phyloP scores from a whole-genome alignment of 106 monocot genomes.

The Acanthochlamys bracteata region DNA sequence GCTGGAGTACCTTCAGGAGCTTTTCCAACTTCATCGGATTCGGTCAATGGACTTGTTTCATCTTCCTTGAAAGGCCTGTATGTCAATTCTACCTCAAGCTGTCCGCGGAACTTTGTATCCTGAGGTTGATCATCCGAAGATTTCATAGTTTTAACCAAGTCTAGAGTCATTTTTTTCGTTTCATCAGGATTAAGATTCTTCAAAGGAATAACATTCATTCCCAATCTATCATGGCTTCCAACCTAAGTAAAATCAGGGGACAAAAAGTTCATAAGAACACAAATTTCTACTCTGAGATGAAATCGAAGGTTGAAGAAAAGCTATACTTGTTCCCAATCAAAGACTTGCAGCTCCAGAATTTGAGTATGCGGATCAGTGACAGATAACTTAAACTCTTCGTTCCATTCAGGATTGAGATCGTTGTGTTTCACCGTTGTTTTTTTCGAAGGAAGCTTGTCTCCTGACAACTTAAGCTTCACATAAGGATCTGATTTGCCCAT shows the following conservation, averaged over 20 bases:
- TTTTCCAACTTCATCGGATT: slow-evolving; percentile 30
- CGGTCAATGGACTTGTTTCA: slow-evolving; percentile 20
- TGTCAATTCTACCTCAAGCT: slow-evolving; percentile 49
- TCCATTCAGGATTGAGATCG: slow-evolving; percentile 92
- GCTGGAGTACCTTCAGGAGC: slow-evolving; percentile 58
- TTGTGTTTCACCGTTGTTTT: slow-evolving; percentile 71
- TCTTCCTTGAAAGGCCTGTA: slow-evolving; percentile 89
- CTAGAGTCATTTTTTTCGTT: slow-evolving; percentile 42
- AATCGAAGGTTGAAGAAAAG: not conserved
- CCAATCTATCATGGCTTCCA: slow-evolving; percentile 78
- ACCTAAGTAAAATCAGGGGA: slow-evolving; percentile 40
- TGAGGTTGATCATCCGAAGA: slow-evolving; percentile 16
- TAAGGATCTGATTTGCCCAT: slow-evolving; percentile 88
- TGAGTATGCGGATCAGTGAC: slow-evolving; percentile 78
- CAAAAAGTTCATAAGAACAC: not conserved
- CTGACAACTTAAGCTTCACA: slow-evolving; percentile 64
- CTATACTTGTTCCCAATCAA: slow-evolving; percentile 80
- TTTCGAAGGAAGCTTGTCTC: slow-evolving; percentile 63
- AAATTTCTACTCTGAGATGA: not conserved
- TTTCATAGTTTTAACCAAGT: slow-evolving; percentile 52
- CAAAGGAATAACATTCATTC: slow-evolving; percentile 61
- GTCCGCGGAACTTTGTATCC: slow-evolving; percentile 47
- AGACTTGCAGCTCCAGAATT: slow-evolving; percentile 50
- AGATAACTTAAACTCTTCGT: slow-evolving; percentile 73
- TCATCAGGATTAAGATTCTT: slow-evolving; percentile 66